phyloP scores from a whole-genome alignment of 306 rosid species.

The Vicia villosa region DNA sequence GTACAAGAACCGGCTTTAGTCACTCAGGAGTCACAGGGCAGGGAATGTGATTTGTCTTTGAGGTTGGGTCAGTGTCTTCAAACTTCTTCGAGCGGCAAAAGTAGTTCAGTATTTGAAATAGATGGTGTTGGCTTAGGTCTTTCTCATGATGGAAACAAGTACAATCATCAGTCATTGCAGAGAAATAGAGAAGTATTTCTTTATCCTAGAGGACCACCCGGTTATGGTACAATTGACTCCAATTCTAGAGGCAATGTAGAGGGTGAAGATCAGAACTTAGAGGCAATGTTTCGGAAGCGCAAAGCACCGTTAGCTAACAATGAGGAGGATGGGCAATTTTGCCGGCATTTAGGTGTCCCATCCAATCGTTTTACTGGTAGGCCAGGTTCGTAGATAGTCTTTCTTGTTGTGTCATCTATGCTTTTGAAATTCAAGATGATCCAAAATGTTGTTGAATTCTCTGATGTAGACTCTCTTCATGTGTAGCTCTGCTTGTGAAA shows the following conservation, averaged over 20 bases:
- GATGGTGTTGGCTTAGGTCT: constrained; percentile 59
- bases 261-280: constrained; percentile 58
- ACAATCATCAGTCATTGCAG: constrained; percentile 48
- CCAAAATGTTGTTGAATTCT: constrained; percentile 52
- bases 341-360: constrained; percentile 70
- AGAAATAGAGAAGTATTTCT: constrained; percentile 57
- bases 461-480: constrained; percentile 54
- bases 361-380: constrained; percentile 65
- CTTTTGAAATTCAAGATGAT: constrained; percentile 49
- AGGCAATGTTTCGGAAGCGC: constrained; percentile 63
- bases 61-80: constrained; percentile 69
- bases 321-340: constrained; percentile 78
- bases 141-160: constrained; percentile 56
- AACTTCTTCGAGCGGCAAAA: constrained; percentile 50
- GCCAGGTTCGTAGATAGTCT: constrained; percentile 78
- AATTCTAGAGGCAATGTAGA: constrained; percentile 53
- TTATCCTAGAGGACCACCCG: constrained; percentile 60
- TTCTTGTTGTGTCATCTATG: constrained; percentile 56
- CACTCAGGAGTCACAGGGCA: constrained; percentile 49
- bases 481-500: constrained; percentile 62
- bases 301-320: constrained; percentile 62
- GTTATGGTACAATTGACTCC: constrained; percentile 54
- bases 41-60: constrained; percentile 79
- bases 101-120: constrained; percentile 48
- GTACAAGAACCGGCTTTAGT: constrained; percentile 41